Evolutionary conservation across 345 rosid species (phyloP).

Genomic region (Hibiscus mutabilis): DNA sequence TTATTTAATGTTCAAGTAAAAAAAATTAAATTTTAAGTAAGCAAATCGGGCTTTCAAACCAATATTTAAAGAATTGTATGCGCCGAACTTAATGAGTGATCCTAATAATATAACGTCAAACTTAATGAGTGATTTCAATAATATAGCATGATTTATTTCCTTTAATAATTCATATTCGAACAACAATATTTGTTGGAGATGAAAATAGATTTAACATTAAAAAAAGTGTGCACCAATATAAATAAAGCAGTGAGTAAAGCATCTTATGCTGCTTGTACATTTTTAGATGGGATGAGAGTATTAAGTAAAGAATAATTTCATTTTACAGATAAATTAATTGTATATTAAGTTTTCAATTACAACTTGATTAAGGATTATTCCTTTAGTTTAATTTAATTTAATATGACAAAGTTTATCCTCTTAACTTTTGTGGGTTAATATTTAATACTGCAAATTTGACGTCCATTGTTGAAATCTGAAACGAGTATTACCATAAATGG

Average conservation of each 20-base stretch:
- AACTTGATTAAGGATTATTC: constrained; percentile 7
- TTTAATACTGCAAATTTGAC: background rate
- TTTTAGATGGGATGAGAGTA: background rate
- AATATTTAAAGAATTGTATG: too few relatives aligned
- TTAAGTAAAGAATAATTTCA: background rate
- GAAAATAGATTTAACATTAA: too few relatives aligned
- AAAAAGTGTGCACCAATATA: background rate
- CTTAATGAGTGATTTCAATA: too few relatives aligned
- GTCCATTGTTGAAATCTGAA: background rate
- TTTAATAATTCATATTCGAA: too few relatives aligned
- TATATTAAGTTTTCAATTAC: background rate
- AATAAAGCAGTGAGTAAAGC: background rate
- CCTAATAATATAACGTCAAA: too few relatives aligned
- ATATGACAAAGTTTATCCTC: too few relatives aligned
- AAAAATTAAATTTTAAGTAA: too few relatives aligned
- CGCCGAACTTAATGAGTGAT: too few relatives aligned
- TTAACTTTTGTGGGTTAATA: background rate
- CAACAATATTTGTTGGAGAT: too few relatives aligned
- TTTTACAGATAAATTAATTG: background rate
- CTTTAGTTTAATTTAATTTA: background rate
- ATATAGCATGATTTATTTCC: too few relatives aligned
- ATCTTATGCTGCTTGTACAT: background rate
- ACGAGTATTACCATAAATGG: background rate
- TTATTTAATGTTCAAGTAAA: too few relatives aligned
- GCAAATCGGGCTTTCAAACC: too few relatives aligned